Evolutionary conservation across 768 basidiomycete genomes (phyloP), one percentile per base, ranked within the genome.

Genomic region (Leucogyrophana mollusca): DNA sequence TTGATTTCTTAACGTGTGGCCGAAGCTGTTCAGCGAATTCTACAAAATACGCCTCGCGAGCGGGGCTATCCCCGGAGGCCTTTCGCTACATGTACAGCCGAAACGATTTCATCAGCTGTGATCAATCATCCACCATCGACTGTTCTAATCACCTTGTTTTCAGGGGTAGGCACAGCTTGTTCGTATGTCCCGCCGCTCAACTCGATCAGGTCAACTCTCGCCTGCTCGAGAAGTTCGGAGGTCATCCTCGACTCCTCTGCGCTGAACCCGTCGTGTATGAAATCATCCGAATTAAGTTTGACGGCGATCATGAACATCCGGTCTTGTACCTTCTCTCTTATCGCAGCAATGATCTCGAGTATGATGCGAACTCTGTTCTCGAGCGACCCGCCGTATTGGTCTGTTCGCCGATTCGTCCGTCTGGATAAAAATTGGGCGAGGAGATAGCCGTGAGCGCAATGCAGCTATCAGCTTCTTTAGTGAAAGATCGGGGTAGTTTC

Each of bases 371-470:
- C 56, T 10, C 82, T 66, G 53, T 79, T 79, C 54, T 76, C 69
- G 23, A 79, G 54, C 22, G 64, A 63, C 3, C 83, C 83, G 2
- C 82, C 83, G 54, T 78, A 85, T 41, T 69, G 65, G 57, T 82
- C 80, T n/a, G 62, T 75, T 22, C 81, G 67, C 34, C 66, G 64
- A 58, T 82, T 82, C 0, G 66, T 58, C 17, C 60, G 56, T 34
- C 52, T 58, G 43, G 77, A 70, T 14, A 76, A 45, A 59, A 80
- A 79, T 54, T 80, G 76, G 46, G 80, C 73, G 4, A 74, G 10
- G 17, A 76, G 47, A 51, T 67, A 73, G 1, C 74, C 72, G 45
- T 77, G 74, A 42, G 70, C 72, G 45, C 63, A 64, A 46, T 73
- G 76, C 36, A 78, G 56, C 69, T 75, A 13, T 7, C 1, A 10